Percentiles rank a stretch among this genome's conserved stretches.
Conservation (phyloP, 2,329 filamentous ascomycete genomes). For the Apiospora malaysiana region DNA sequence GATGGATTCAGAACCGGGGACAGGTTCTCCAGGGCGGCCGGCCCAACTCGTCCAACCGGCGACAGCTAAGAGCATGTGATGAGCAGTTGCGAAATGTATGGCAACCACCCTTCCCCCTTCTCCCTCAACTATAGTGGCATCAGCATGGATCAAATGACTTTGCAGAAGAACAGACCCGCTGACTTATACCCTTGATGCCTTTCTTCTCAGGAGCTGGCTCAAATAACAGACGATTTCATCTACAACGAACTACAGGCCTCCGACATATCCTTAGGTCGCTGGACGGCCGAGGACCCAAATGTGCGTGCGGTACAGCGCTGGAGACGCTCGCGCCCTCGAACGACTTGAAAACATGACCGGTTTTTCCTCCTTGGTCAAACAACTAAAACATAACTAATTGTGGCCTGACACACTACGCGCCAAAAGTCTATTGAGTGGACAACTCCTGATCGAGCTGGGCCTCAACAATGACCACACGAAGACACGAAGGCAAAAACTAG, state of each 20-base stretch:
- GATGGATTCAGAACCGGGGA: constrained; percentile 63
- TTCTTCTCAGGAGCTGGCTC: constrained; percentile 57
- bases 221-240: constrained; percentile 63
- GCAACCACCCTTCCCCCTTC: not conserved
- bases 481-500: not conserved
- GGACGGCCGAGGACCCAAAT: constrained; percentile 67
- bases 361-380: not conserved
- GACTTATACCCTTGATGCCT: not conserved
- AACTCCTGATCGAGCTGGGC: not conserved
- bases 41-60: constrained; percentile 53
- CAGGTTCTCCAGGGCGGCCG: constrained; percentile 58
- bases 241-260: constrained; percentile 60
- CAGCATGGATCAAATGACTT: not conserved
- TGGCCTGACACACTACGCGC: not conserved
- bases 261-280: constrained; percentile 63
- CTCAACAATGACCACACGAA: not conserved
- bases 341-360: constrained; percentile 32
- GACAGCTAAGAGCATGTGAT: constrained; percentile 60
- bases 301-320: constrained; percentile 63
- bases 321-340: constrained; percentile 53
- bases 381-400: not conserved
- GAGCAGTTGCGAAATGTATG: constrained; percentile 62
- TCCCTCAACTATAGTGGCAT: not conserved
- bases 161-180: not conserved
- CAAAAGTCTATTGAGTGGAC: constrained; percentile 16